Evolutionary conservation across 2,329 filamentous ascomycete species (phyloP).

Genomic region (Colletotrichum limetticola): DNA sequence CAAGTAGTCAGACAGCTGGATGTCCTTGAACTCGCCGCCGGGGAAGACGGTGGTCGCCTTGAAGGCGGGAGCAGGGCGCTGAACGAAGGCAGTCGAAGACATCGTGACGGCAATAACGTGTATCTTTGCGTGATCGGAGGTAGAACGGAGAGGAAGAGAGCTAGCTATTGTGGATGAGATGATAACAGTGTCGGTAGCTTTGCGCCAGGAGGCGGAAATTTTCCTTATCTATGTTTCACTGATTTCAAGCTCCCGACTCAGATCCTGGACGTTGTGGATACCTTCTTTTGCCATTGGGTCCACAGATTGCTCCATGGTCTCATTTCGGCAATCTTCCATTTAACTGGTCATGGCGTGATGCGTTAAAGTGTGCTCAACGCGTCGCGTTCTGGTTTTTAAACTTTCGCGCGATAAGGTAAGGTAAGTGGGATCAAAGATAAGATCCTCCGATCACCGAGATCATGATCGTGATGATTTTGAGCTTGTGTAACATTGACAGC

Average conservation of each 20-base stretch:
- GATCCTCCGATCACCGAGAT: neutral
- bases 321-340: slow-evolving; percentile 7
- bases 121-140: neutral
- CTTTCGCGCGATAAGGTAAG: neutral
- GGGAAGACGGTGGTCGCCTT: slow-evolving; percentile 61
- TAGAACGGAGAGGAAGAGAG: neutral
- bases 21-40: slow-evolving; percentile 59
- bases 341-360: slow-evolving; percentile 10
- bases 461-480: neutral
- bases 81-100: slow-evolving; percentile 56
- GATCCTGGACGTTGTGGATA: slow-evolving; percentile 7
- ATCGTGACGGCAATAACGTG: slow-evolving; percentile 41
- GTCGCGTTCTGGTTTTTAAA: neutral
- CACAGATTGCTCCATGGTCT: slow-evolving; percentile 13
- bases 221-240: slow-evolving; percentile 16
- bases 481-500: neutral
- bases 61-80: slow-evolving; percentile 60
- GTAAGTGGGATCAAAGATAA: neutral
- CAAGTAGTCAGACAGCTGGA: slow-evolving; percentile 55
- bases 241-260: neutral
- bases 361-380: neutral
- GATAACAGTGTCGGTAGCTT: neutral
- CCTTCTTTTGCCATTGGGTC: neutral
- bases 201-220: slow-evolving; percentile 14
- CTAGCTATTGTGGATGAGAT: slow-evolving; percentile 2